These are phyloP conservation scores for Entamoeba dispar DNA, from an alignment of 208 protist species.

Conservation along the genomic window DNA sequence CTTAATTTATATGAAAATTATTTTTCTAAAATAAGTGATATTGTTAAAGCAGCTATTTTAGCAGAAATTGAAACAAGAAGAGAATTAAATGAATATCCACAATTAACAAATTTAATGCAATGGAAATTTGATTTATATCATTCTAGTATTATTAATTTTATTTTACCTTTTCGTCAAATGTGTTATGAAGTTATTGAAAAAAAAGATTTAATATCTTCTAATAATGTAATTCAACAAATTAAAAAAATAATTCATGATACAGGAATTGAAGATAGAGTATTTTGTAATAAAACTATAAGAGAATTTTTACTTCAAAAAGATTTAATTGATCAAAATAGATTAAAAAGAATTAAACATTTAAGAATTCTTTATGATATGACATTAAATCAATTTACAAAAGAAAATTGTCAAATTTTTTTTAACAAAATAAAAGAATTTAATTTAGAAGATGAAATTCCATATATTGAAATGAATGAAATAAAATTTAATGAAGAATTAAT, in stretches of 20 bases:
- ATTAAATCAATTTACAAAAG: neutral
- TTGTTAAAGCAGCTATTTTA: neutral
- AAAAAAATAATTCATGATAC: neutral
- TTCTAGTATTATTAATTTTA: neutral
- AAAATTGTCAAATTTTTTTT: neutral
- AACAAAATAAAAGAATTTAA: neutral
- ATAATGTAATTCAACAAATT: neutral
- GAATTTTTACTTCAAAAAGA: neutral
- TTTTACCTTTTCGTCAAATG: neutral
- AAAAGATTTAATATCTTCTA: neutral
- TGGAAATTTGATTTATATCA: neutral
- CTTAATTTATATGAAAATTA: neutral
- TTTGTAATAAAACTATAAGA: neutral
- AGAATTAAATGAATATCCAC: neutral
- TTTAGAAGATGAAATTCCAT: neutral
- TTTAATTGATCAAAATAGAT: neutral
- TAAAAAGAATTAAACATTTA: neutral
- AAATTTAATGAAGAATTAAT: neutral
- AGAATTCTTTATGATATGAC: neutral
- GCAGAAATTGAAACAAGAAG: neutral
- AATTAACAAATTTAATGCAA: neutral
- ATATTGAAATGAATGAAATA: neutral
- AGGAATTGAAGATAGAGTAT: neutral
- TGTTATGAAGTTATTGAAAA: neutral
- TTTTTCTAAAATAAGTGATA: neutral